Percentiles rank a stretch among this genome's conserved stretches.
Conservation (phyloP, 1,139 yeast genomes). For the Yamadazyma songkhlaensis region DNA sequence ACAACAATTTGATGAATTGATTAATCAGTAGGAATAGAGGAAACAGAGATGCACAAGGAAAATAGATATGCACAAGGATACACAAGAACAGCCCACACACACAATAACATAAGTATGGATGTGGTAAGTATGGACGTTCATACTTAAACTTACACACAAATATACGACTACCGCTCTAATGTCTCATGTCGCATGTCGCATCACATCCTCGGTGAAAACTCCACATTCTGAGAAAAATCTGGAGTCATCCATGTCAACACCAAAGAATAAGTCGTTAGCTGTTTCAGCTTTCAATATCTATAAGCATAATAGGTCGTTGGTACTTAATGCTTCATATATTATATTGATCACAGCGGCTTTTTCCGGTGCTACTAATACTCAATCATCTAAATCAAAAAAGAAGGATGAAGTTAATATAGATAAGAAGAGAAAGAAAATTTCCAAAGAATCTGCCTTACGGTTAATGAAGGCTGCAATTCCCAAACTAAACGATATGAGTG, state of each 20-base stretch:
- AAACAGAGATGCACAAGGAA: no score
- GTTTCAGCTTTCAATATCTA: constrained; percentile 35
- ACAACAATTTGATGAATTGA: constrained; percentile 10
- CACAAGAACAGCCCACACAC: no score
- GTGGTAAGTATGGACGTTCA: no score
- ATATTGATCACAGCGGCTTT: constrained; percentile 46
- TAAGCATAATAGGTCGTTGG: constrained; percentile 44
- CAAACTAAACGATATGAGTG: constrained; percentile 25
- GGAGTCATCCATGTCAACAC: constrained; percentile 3
- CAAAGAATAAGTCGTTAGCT: constrained; percentile 14
- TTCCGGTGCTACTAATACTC: constrained; percentile 41
- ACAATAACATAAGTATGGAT: no score
- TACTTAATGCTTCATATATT: constrained; percentile 49
- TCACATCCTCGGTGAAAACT: constrained; percentile 3
- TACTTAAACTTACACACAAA: no score
- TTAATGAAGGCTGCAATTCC: constrained; percentile 43
- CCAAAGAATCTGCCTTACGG: constrained; percentile 31
- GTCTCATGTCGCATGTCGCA: constrained; percentile 1
- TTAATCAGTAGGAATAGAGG: background rate
- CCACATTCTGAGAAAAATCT: constrained; percentile 1
- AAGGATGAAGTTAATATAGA: constrained; percentile 13
- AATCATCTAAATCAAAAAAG: constrained; percentile 10
- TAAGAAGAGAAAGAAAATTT: constrained; percentile 27
- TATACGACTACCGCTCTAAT: no score
- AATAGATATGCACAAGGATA: no score